Base-by-base conservation (phyloP, 2,329 filamentous ascomycete genomes). In the Colletotrichum liriopes region DNA sequence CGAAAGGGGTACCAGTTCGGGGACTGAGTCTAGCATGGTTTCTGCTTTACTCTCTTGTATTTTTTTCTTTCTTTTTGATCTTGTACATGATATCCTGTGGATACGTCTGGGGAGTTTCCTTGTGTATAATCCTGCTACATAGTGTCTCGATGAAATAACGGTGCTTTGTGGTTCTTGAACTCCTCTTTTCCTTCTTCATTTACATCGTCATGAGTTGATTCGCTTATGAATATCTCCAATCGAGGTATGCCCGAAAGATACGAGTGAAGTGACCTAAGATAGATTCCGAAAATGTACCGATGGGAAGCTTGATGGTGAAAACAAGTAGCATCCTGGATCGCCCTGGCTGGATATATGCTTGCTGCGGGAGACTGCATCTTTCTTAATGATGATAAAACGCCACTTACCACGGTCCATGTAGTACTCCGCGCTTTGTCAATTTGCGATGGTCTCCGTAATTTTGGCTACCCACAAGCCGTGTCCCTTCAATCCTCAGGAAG, bases 1-100 rank as follows among this genome's bases (percentile, higher is more conserved):
- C 60, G 45, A 49, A 55, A 23, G 61, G 62, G 62, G 54, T 54
- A 55, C 20, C 43, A 47, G 45, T 39, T 11, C 18, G 51, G 37
- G 3, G 52, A 63, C 11, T n/a, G 63, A 7, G 41, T n/a, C 32
- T 20, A 37, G 43, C 67, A 41, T 29, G 12, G 14, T 66, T 7
- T 56, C 43, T 52, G n/a, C 29, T 47, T 66, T 45, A 32, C 66
- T 51, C 20, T 43, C 18, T 55, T 39, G 54, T 65, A 55, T 61
- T 45, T 35, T 43, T 39, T 5, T 41, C 16, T 56, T 56, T 41
- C n/a, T 65, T 65, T 65, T 65, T 59, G 20, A 62, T 71, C 55
- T 37, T 68, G 54, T 72, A 61, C 43, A 61, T 72, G 59, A 72
- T 64, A 72, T 65, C 65, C 70, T 72, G 70, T 55, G 69, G 69